Base-by-base conservation (phyloP, 2,329 filamentous ascomycete genomes). In the Alternaria alternata region DNA sequence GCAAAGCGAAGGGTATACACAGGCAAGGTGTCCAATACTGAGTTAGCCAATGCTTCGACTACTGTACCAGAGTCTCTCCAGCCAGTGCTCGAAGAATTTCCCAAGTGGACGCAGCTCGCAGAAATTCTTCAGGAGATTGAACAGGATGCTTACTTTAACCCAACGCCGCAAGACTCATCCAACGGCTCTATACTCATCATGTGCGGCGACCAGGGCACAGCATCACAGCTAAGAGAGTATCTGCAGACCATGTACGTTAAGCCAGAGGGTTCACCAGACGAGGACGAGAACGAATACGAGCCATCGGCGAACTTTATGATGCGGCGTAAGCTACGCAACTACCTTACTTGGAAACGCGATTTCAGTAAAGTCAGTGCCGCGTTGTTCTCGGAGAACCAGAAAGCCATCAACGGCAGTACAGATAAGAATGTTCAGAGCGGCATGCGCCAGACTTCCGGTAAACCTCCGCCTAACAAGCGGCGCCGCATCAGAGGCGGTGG, bases 121-220 rank as follows among this genome's bases (percentile, higher is more conserved):
- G 93, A 97, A 57, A 89, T 97, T 0, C 81, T 99, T 5, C 90
- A 94, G 64, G 95, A 99, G 78, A 97, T 99, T 68, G 95, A 98
- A 72, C 88, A 90, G 54, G 94, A 97, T 72, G 84, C 93, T 16
- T 95, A 96, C 75, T 90, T 96, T 72, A 94, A 96, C 64, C 91
- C 92, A 6, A 81, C 84, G 8, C 81, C 85, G n/a, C 85, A 87
- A 57, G 93, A 95, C 75, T 92, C 93, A 70, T 96, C 93, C 0
- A 96, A 93, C 73, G 91, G 92, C n/a, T 92, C 92, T 3, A 93
- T 97, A 51, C 82, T 99, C 34, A 92, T 99, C 75, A 98, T 99
- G 95, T 98, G 94, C 74, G 90, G 90, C 26, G 94, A 96, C 71
- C 88, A 91, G 57, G 88, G 89, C 57, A 96, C 93, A 8, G 96